Evolutionary conservation across 176 grass and related monocot genomes (phyloP).

Genomic region (Lolium multiflorum): DNA sequence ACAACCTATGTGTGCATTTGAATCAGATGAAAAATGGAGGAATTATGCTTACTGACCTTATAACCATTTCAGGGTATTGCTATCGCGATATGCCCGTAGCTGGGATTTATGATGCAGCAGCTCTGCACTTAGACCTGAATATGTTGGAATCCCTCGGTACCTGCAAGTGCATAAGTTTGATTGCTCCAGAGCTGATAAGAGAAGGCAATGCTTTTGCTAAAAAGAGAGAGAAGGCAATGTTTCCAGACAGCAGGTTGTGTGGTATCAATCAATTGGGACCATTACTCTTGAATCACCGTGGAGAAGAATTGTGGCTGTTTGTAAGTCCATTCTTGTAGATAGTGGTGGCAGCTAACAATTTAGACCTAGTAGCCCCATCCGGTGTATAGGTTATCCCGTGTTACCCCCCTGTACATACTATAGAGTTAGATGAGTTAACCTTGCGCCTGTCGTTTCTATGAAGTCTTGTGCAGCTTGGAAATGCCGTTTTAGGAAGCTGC

Average conservation of each 20-base stretch:
- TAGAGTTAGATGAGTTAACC: conserved; percentile 53
- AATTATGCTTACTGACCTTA: conserved; percentile 21
- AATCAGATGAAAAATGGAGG: conserved; percentile 21
- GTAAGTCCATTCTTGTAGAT: conserved; percentile 59
- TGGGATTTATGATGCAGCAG: conserved; percentile 39
- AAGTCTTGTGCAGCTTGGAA: conserved; percentile 55
- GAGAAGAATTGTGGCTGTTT: conserved; percentile 42
- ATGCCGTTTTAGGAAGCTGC: conserved; percentile 58
- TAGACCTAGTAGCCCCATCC: conserved; percentile 56
- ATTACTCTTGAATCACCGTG: conserved; percentile 22
- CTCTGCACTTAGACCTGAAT: conserved; percentile 34
- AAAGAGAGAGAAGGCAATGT: conserved; percentile 13
- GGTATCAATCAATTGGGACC: conserved; percentile 4
- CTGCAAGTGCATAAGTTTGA: conserved; percentile 37
- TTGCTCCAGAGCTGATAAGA: conserved; percentile 27
- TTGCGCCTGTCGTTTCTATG: conserved; percentile 37
- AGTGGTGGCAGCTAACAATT: conserved; percentile 59
- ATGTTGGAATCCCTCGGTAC: conserved; percentile 32
- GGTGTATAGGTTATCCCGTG: conserved; percentile 48
- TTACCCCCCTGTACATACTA: conserved; percentile 66
- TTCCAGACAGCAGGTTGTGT: conserved; percentile 5
- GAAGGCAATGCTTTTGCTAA: conserved; percentile 30
- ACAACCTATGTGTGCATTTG: neutral
- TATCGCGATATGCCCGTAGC: conserved; percentile 28
- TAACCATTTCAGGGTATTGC: conserved; percentile 50